Evolutionary conservation across 768 basidiomycete genomes (phyloP), one percentile per base, ranked within the genome.

Genomic region (Calocybe cyanea): DNA sequence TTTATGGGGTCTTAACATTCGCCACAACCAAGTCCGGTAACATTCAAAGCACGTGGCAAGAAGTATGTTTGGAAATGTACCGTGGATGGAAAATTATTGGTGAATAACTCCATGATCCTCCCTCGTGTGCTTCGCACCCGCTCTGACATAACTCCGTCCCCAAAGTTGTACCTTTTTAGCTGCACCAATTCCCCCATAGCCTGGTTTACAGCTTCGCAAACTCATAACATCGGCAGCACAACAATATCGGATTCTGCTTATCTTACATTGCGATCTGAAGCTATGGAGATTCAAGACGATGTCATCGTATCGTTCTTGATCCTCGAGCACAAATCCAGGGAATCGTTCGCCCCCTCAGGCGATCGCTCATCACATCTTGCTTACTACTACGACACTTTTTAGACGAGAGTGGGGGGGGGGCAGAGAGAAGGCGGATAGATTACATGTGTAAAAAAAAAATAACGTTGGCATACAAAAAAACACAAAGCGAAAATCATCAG

Each of bases 251-350:
- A 50, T 23, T 41, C 48, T 19, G 60, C 58, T 13, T 53, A 44
- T 38, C 51, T 62, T 2, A 58, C 57, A 7, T 43, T 62, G 7
- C 47, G 58, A 28, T 57, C 55, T 6, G 52, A 53, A 23, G 59
- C 57, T 6, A 40, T 54, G 17, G 53, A 50, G 19, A 59, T 60
- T 15, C 60, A 60, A 33, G 60, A 62, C 34, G 28, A 34, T 1
- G 52, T 51, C 2, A 45, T 62, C n/a, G 45, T 56, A 8, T 58
- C 60, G 5, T 58, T 62, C 20, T 46, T 62, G 25, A 51, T 60
- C 23, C 47, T 60, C 2, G 59, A 62, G 41, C 53, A 57, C 19
- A 61, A 59, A 37, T 49, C 51, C 13, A 53, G 58, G 15, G 48
- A 41, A 6, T 48, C 49, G 13, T 5, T 28, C 11, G 48, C 37